phyloP scores from a whole-genome alignment of 1,139 yeast species.

The Lodderomyces margitis region DNA sequence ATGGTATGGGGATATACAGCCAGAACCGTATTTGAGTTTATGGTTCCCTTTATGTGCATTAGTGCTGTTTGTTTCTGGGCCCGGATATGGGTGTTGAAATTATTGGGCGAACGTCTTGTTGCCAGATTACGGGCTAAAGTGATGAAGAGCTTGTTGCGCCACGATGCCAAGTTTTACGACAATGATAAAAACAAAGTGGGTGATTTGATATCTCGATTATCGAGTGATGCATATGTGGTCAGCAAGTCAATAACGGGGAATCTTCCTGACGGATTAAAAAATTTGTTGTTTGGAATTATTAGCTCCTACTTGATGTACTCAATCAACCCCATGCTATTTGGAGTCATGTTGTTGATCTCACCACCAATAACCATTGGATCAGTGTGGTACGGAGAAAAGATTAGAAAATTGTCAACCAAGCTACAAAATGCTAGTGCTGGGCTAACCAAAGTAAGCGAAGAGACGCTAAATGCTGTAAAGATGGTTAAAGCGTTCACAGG shows the following conservation, averaged over 20 bases:
- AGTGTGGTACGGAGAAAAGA: constrained; percentile 49
- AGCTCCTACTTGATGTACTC: constrained; percentile 49
- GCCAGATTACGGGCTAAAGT: constrained; percentile 49
- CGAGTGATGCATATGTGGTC: constrained; percentile 55
- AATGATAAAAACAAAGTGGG: constrained; percentile 54
- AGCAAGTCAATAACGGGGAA: constrained; percentile 46
- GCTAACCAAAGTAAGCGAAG: constrained; percentile 46
- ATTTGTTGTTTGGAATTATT: constrained; percentile 42
- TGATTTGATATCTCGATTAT: constrained; percentile 51
- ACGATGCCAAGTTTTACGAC: constrained; percentile 52
- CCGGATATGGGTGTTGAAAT: constrained; percentile 46
- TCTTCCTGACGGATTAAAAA: constrained; percentile 50
- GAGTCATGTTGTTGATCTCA: constrained; percentile 50
- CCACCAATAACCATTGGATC: constrained; percentile 55
- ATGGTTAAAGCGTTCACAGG: constrained; percentile 48
- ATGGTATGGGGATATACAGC: constrained; percentile 49
- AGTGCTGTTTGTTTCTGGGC: constrained; percentile 52
- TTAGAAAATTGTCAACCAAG: constrained; percentile 42
- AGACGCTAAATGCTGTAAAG: constrained; percentile 44
- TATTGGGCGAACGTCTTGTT: constrained; percentile 42
- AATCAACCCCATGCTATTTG: constrained; percentile 45
- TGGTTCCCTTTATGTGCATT: constrained; percentile 47
- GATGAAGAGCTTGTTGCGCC: constrained; percentile 50
- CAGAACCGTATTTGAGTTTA: constrained; percentile 38
- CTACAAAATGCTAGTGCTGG: constrained; percentile 50